phyloP scores from a whole-genome alignment of 768 basidiomycete species.

The Lentinus tigrinus region DNA sequence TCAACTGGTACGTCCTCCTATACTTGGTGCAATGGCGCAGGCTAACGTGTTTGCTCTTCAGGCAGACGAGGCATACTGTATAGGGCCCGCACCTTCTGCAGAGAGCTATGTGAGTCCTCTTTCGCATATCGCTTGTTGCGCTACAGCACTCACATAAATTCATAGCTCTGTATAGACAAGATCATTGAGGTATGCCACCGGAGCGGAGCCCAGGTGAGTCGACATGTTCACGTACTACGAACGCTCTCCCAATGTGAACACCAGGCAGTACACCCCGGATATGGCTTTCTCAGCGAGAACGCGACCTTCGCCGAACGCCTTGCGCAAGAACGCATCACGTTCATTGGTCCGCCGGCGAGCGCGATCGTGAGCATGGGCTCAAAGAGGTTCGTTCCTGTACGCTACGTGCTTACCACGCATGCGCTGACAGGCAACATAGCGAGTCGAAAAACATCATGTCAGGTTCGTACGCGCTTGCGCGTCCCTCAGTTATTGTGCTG shows the following conservation, averaged over 20 bases:
- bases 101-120: slow-evolving; percentile 78
- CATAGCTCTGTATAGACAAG: slow-evolving; percentile 80
- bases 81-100: slow-evolving; percentile 86
- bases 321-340: slow-evolving; percentile 77
- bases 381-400: slow-evolving; percentile 64
- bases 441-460: slow-evolving; percentile 97
- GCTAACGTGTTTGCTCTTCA: slow-evolving; percentile 17
- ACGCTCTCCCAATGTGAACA: background rate
- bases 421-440: slow-evolving; percentile 33
- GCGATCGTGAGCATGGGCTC: slow-evolving; percentile 95
- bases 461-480: slow-evolving; percentile 38
- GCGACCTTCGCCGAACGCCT: slow-evolving; percentile 75
- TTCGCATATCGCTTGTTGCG: too few species aligned
- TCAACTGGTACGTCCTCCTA: slow-evolving; percentile 50
- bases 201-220: slow-evolving; percentile 79
- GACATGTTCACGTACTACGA: background rate
- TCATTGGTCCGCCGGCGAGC: slow-evolving; percentile 85
- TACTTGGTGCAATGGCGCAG: background rate
- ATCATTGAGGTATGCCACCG: slow-evolving; percentile 80
- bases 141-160: background rate
- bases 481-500: background rate
- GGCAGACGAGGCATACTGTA: slow-evolving; percentile 62
- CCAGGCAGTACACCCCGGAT: slow-evolving; percentile 93
- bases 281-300: slow-evolving; percentile 91
- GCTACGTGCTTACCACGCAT: background rate